phyloP scores from a whole-genome alignment of 1,284 basidiomycete genomes.

The Puccinia triticina region DNA sequence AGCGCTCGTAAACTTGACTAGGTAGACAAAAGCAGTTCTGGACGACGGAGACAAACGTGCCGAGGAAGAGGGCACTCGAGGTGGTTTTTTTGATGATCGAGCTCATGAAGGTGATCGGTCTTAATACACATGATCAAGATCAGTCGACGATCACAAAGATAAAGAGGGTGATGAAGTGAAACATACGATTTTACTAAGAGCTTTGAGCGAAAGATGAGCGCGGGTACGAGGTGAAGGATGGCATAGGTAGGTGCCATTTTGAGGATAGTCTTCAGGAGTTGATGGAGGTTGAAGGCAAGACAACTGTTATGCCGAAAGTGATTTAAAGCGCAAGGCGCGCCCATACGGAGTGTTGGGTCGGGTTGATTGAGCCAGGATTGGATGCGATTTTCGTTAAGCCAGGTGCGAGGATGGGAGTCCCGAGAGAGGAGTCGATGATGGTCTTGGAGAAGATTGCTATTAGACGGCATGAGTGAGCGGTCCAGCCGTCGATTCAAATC shows the following conservation, averaged over 20 bases:
- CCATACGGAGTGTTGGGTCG: not conserved
- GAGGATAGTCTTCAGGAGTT: slow-evolving; percentile 15
- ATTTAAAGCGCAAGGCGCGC: slow-evolving; percentile 40
- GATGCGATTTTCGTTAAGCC: slow-evolving; percentile 23
- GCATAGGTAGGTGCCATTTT: slow-evolving; percentile 48
- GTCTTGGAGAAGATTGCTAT: not conserved
- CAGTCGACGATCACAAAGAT: not conserved
- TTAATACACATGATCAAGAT: not conserved
- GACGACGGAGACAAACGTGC: slow-evolving; percentile 35
- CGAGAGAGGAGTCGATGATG: slow-evolving; percentile 24
- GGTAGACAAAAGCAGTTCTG: slow-evolving; percentile 49
- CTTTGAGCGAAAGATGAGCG: slow-evolving; percentile 44
- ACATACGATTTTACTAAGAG: slow-evolving; percentile 41
- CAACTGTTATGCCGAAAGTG: slow-evolving; percentile 41
- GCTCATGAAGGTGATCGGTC: slow-evolving; percentile 36
- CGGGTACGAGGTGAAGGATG: slow-evolving; percentile 44
- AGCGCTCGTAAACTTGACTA: slow-evolving; percentile 38
- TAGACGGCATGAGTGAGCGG: not conserved
- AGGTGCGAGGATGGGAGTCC: slow-evolving; percentile 31
- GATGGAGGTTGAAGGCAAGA: slow-evolving; percentile 11
- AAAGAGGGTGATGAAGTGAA: not conserved
- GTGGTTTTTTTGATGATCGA: slow-evolving; percentile 34
- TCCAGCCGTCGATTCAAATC: slow-evolving; percentile 31
- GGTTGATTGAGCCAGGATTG: slow-evolving; percentile 37
- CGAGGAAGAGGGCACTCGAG: slow-evolving; percentile 38